Evolutionary conservation across 345 rosid genomes (phyloP).

Genomic region (Raphanus sativus): DNA sequence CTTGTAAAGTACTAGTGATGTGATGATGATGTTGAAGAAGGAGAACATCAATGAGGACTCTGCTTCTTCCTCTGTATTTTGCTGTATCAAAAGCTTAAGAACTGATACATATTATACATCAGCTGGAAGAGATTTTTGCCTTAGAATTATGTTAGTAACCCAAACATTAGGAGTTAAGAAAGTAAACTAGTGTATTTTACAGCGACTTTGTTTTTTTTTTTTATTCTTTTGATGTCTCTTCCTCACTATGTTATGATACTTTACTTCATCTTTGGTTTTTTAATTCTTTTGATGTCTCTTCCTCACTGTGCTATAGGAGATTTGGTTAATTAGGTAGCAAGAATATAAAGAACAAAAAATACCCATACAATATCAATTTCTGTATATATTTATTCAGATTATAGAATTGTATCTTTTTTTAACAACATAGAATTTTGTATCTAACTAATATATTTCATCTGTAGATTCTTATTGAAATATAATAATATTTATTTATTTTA

Average conservation of each 20-base stretch:
- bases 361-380: neutral
- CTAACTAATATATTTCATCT: too few relatives aligned
- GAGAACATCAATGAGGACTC: neutral
- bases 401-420: too few relatives aligned
- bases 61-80: slow-evolving; percentile 9
- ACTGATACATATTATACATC: neutral
- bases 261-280: neutral
- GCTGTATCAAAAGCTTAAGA: slow-evolving; percentile 16
- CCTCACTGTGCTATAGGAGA: neutral
- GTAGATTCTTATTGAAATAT: neutral
- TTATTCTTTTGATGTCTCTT: neutral
- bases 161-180: slow-evolving; percentile 10
- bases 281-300: neutral
- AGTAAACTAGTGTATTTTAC: slow-evolving; percentile 4
- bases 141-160: slow-evolving; percentile 7
- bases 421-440: too few relatives aligned
- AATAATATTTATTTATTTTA: too few relatives aligned
- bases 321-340: too few relatives aligned
- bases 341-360: neutral
- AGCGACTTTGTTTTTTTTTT: too few relatives aligned
- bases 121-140: slow-evolving; percentile 17
- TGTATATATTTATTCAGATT: neutral
- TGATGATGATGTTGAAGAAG: neutral
- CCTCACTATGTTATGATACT: neutral
- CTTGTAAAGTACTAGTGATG: slow-evolving; percentile 53